Evolutionary conservation across 2,329 filamentous ascomycete species (phyloP).

Genomic region (Aspergillus sergii): DNA sequence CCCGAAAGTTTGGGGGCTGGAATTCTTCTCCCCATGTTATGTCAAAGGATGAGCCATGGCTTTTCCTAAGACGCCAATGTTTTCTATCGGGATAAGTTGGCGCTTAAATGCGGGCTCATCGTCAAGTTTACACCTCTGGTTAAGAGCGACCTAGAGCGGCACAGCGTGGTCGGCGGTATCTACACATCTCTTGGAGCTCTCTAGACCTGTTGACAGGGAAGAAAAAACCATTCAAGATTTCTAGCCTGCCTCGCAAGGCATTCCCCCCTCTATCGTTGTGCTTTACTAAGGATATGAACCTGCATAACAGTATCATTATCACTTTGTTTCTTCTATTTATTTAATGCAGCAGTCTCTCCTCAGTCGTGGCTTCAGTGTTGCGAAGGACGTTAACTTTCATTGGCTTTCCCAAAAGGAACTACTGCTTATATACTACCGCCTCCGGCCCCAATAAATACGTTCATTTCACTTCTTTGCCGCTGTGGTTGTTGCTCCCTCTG

Average conservation of each 20-base stretch:
- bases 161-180: constrained; percentile 34
- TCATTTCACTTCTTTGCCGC: not conserved
- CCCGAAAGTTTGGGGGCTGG: constrained; percentile 36
- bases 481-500: not conserved
- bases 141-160: constrained; percentile 31
- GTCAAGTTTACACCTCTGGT: constrained; percentile 31
- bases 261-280: constrained; percentile 21
- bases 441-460: constrained; percentile 4
- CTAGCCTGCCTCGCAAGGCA: constrained; percentile 40
- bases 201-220: constrained; percentile 31
- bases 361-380: constrained; percentile 1
- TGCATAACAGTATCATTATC: constrained; percentile 25
- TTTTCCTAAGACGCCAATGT: constrained; percentile 23
- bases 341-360: constrained; percentile 8
- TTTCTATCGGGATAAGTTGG: constrained; percentile 31
- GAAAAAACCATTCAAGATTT: constrained; percentile 27
- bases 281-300: constrained; percentile 28
- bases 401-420: not conserved
- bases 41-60: constrained; percentile 16
- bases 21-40: constrained; percentile 25
- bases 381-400: constrained; percentile 3
- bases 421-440: not conserved
- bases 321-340: constrained; percentile 17
- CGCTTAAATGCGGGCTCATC: constrained; percentile 42
- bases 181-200: constrained; percentile 27